phyloP scores from a whole-genome alignment of 2,329 filamentous ascomycete genomes.

The Fusarium penzigii region DNA sequence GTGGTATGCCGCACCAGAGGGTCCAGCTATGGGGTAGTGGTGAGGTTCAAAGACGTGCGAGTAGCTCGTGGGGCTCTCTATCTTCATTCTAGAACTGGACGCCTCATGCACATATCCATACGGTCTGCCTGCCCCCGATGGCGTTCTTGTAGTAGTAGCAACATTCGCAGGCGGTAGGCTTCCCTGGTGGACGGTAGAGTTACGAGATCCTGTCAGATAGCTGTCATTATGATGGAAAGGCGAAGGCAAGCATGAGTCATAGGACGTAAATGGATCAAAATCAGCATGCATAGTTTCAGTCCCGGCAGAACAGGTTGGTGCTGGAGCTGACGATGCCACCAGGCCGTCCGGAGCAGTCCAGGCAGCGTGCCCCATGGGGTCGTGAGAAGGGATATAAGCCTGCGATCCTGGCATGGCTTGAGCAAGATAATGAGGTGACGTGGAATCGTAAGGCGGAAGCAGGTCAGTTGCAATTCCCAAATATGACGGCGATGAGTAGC shows the following conservation, averaged over 20 bases:
- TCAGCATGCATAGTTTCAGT: constrained; percentile 50
- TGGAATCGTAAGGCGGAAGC: constrained; percentile 41
- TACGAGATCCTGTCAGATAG: constrained; percentile 42
- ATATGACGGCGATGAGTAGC: constrained; percentile 48
- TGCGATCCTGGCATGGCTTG: constrained; percentile 30
- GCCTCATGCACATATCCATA: constrained; percentile 28
- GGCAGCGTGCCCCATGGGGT: constrained; percentile 43
- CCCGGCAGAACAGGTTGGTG: constrained; percentile 42
- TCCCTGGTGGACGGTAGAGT: constrained; percentile 21
- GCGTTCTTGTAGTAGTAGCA: constrained; percentile 14
- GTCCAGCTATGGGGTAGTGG: constrained; percentile 21
- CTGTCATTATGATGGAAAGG: constrained; percentile 47
- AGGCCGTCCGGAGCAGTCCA: constrained; percentile 46
- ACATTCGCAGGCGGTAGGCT: constrained; percentile 17
- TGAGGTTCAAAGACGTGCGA: constrained; percentile 21
- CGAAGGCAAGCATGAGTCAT: constrained; percentile 42
- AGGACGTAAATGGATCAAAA: constrained; percentile 53
- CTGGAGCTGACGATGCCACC: constrained; percentile 33
- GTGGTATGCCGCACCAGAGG: constrained; percentile 18
- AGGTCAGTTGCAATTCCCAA: constrained; percentile 43
- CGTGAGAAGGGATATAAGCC: constrained; percentile 24
- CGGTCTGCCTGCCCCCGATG: constrained; percentile 16
- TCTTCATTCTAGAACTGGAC: constrained; percentile 16
- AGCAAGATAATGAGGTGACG: constrained; percentile 41
- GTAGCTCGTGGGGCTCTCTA: constrained; percentile 23